A percentile compares a stretch with the other conserved stretches of the same genome.
Evolutionary conservation across 768 basidiomycete genomes (phyloP).

Genomic region (Rhodotorula taiwanensis): DNA sequence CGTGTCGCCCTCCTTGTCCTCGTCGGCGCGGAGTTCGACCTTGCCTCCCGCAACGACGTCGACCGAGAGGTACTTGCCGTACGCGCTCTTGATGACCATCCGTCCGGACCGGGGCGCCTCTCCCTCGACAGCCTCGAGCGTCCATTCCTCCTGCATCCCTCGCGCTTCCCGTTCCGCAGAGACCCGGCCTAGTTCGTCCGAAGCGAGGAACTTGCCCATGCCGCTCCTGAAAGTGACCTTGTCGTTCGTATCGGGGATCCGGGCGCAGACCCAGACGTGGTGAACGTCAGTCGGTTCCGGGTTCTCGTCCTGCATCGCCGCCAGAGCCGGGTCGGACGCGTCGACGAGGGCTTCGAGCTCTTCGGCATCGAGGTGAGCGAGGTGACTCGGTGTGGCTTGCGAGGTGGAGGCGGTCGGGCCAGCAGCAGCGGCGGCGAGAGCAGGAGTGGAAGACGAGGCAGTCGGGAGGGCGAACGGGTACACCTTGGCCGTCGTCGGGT

Average conservation of each 20-base stretch:
- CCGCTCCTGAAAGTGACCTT: constrained; percentile 71
- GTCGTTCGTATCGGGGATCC: constrained; percentile 69
- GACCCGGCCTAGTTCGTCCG: constrained; percentile 76
- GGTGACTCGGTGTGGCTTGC: not conserved
- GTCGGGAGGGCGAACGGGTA: constrained; percentile 18
- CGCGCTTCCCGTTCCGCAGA: constrained; percentile 79
- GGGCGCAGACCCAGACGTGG: constrained; percentile 86
- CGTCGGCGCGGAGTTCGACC: constrained; percentile 71
- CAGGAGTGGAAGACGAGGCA: too few species aligned
- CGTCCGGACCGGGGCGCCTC: constrained; percentile 46
- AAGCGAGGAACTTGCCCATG: constrained; percentile 78
- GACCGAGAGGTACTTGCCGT: constrained; percentile 76
- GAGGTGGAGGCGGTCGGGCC: constrained; percentile 2
- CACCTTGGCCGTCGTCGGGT: constrained; percentile 32
- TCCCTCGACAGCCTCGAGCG: constrained; percentile 54
- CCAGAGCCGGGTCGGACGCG: not conserved
- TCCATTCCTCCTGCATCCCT: constrained; percentile 92
- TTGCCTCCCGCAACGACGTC: constrained; percentile 81
- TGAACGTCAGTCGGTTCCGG: constrained; percentile 63
- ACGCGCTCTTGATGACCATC: constrained; percentile 63
- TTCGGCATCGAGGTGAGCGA: constrained; percentile 24
- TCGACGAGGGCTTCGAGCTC: constrained; percentile 35
- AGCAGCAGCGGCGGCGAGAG: not conserved
- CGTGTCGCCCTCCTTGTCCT: constrained; percentile 67
- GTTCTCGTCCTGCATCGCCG: not conserved